phyloP scores from a whole-genome alignment of 345 rosid species.

The Noccaea caerulescens region DNA sequence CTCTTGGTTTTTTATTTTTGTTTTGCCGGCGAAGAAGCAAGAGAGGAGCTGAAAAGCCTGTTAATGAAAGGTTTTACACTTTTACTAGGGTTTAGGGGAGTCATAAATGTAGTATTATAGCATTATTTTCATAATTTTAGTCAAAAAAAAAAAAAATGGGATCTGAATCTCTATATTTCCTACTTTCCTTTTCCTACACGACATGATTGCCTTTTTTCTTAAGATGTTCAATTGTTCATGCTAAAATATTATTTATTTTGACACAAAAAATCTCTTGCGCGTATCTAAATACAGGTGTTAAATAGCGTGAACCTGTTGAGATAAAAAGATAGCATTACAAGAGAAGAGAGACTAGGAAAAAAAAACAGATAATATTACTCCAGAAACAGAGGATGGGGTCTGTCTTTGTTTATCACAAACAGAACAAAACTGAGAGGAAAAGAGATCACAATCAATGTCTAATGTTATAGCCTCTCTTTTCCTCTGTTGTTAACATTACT shows the following conservation, averaged over 20 bases:
- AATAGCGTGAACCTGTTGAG: not conserved
- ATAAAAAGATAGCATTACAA: not conserved
- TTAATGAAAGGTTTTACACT: not conserved
- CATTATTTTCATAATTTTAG: not conserved
- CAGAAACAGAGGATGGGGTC: not conserved
- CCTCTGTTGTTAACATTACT: constrained; percentile 38
- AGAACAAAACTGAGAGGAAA: constrained; percentile 38
- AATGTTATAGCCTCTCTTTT: constrained; percentile 15
- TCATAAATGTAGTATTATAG: not conserved
- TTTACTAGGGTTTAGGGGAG: constrained; percentile 30
- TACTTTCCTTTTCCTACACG: not conserved
- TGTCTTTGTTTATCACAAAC: constrained; percentile 25
- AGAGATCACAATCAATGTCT: constrained; percentile 27
- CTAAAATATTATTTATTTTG: too few relatives aligned
- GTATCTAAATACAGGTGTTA: not conserved
- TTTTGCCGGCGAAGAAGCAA: constrained; percentile 30
- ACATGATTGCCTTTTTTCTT: not conserved
- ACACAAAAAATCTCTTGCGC: not conserved
- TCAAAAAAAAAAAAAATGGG: not conserved
- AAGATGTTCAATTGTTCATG: not conserved
- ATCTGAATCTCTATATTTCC: not conserved
- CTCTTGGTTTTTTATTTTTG: not conserved
- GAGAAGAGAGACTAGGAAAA: constrained; percentile 16
- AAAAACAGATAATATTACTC: constrained; percentile 4
- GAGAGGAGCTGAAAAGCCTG: not conserved